A percentile compares a stretch with the other conserved stretches of the same genome.
These are phyloP conservation scores for Lepraria neglecta DNA, from an alignment of 495 filamentous ascomycete species.

Conservation along the genomic window DNA sequence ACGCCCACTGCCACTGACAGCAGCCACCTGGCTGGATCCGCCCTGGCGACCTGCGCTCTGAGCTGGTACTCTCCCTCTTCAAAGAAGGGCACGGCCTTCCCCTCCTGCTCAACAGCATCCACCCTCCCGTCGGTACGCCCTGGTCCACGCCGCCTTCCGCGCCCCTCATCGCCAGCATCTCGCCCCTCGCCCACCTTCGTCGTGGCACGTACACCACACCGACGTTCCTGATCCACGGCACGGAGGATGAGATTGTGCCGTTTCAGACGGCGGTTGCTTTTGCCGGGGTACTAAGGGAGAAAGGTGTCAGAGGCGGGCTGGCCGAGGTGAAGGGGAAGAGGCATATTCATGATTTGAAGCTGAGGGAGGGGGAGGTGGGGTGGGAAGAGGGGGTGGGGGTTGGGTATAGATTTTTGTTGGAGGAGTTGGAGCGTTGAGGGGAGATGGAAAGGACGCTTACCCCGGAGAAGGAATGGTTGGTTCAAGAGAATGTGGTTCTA, in stretches of 20 bases:
- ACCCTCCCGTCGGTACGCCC: constrained; percentile 14
- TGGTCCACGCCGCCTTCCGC: constrained; percentile 19
- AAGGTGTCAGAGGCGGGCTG: constrained; percentile 29
- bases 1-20: constrained; percentile 18
- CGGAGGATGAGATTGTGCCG: constrained; percentile 39
- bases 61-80: constrained; percentile 37
- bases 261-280: constrained; percentile 31
- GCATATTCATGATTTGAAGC: constrained; percentile 34
- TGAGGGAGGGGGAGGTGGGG: constrained; percentile 24
- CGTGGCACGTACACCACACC: constrained; percentile 36
- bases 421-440: constrained; percentile 8
- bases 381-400: constrained; percentile 28
- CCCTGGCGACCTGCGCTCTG: constrained; percentile 33
- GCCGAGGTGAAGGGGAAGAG: constrained; percentile 27
- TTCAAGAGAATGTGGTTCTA: too few species aligned
- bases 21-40: constrained; percentile 23
- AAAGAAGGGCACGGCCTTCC: constrained; percentile 34
- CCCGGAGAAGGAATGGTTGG: background rate
- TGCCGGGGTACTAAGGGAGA: constrained; percentile 23
- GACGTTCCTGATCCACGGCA: constrained; percentile 45
- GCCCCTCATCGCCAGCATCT: constrained; percentile 25
- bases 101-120: constrained; percentile 30
- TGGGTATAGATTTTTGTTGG: constrained; percentile 33
- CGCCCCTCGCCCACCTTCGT: constrained; percentile 33
- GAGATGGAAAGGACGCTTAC: too few species aligned